Evolutionary conservation across 805 yeast species (phyloP).

Genomic region (Candida pseudofarinosa): DNA sequence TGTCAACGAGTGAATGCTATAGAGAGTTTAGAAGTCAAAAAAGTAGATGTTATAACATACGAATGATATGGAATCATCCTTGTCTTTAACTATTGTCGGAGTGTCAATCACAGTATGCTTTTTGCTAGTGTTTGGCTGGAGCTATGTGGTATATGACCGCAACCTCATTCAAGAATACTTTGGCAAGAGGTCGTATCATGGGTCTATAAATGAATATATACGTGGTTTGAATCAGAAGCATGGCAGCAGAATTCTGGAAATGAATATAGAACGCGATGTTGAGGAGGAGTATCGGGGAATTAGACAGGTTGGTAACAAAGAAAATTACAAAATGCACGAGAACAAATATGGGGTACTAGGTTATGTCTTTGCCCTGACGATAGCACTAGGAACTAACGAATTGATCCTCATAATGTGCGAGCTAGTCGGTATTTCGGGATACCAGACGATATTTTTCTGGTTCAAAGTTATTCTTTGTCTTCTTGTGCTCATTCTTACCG

Average conservation of each 20-base stretch:
- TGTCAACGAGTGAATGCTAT: too few species aligned
- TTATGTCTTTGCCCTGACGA: slow-evolving; percentile 23
- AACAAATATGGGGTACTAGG: slow-evolving; percentile 15
- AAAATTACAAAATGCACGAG: slow-evolving; percentile 2
- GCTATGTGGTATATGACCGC: slow-evolving; percentile 21
- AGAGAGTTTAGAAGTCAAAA: too few species aligned
- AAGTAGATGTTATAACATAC: background rate
- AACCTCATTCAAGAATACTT: slow-evolving; percentile 20
- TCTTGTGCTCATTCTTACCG: slow-evolving; percentile 35
- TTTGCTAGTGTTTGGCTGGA: slow-evolving; percentile 14
- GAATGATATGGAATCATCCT: background rate
- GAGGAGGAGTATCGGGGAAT: slow-evolving; percentile 9
- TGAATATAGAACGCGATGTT: slow-evolving; percentile 12
- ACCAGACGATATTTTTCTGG: slow-evolving; percentile 23
- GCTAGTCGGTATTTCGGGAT: slow-evolving; percentile 20
- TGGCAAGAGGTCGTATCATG: background rate
- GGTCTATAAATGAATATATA: slow-evolving; percentile 20
- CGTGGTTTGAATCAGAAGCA: slow-evolving; percentile 12
- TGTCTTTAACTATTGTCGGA: slow-evolving; percentile 6
- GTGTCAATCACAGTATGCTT: slow-evolving; percentile 14
- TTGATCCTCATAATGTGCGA: slow-evolving; percentile 36
- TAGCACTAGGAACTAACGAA: slow-evolving; percentile 29
- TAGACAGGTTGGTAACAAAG: background rate
- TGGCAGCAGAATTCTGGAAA: slow-evolving; percentile 12
- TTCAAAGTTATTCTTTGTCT: slow-evolving; percentile 38